A percentile compares a stretch with the other conserved stretches of the same genome.
Conservation (phyloP, 176 grass and related monocot species). For the Zizania latifolia region DNA sequence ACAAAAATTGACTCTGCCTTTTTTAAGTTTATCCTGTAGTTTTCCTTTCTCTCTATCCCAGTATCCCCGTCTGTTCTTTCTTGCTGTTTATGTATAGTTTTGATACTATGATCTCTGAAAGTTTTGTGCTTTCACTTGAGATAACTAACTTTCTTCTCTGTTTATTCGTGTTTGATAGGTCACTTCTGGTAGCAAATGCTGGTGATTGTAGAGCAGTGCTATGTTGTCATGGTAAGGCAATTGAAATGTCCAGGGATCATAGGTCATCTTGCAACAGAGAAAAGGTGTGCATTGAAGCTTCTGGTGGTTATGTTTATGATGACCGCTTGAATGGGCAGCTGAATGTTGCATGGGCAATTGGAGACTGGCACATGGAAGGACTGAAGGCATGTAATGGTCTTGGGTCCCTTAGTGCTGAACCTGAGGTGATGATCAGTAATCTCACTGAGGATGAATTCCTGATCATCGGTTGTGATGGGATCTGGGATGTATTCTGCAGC, state of each 20-base stretch:
- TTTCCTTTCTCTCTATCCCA: background rate
- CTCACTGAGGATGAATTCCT: constrained; percentile 84
- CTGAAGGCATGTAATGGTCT: constrained; percentile 52
- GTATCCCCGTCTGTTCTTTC: background rate
- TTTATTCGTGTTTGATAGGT: constrained; percentile 39
- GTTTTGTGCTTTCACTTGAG: background rate
- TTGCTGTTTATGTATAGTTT: background rate
- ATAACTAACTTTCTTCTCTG: background rate
- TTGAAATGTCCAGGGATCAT: constrained; percentile 87
- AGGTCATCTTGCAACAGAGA: constrained; percentile 72
- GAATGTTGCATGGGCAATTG: constrained; percentile 72
- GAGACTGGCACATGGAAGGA: constrained; percentile 94
- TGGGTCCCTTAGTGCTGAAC: constrained; percentile 73
- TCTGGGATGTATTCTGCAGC: constrained; percentile 94
- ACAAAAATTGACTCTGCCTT: background rate
- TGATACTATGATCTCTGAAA: background rate
- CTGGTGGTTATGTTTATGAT: constrained; percentile 71
- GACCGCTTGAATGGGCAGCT: constrained; percentile 83
- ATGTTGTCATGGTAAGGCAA: constrained; percentile 65
- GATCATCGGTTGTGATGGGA: constrained; percentile 87
- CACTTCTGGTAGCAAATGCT: constrained; percentile 85
- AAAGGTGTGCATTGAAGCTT: constrained; percentile 61
- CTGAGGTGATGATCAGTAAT: constrained; percentile 64
- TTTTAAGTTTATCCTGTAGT: background rate
- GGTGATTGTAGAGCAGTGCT: constrained; percentile 92